Percentiles rank a stretch among this genome's conserved stretches.
Conservation (phyloP, 2,329 filamentous ascomycete species). For the Blastomyces emzantsi region DNA sequence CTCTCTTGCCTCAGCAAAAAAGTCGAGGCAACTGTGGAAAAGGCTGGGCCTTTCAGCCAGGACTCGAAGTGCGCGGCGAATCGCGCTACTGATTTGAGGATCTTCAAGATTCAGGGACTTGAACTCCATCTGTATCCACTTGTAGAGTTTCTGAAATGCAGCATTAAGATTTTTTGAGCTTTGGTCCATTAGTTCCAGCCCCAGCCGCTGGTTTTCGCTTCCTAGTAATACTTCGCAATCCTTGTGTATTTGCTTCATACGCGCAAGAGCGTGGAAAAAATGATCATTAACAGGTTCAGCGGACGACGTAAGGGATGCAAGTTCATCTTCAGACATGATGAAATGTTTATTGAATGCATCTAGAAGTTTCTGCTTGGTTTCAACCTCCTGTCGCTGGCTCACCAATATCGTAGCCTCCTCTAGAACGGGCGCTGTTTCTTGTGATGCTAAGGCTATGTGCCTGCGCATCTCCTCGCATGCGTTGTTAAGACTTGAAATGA, state of each 20-base stretch:
- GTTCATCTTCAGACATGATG: conserved; percentile 70
- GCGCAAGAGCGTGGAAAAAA: conserved; percentile 69
- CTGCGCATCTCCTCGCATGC: conserved; percentile 72
- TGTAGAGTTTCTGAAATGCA: conserved; percentile 90
- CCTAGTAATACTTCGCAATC: conserved; percentile 86
- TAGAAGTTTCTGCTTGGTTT: conserved; percentile 71
- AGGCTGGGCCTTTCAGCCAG: conserved; percentile 81
- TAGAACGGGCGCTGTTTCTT: conserved; percentile 63
- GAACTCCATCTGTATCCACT: conserved; percentile 91
- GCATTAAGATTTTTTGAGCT: conserved; percentile 77
- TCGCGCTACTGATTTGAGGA: conserved; percentile 77
- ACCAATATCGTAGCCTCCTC: conserved; percentile 68
- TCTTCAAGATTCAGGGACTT: conserved; percentile 89
- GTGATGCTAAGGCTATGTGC: conserved; percentile 65
- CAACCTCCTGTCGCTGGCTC: conserved; percentile 61
- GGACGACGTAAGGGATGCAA: conserved; percentile 63
- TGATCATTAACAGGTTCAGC: conserved; percentile 74
- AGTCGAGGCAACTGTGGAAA: conserved; percentile 89
- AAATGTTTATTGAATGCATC: conserved; percentile 74
- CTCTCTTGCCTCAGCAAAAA: conserved; percentile 84
- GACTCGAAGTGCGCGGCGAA: conserved; percentile 73
- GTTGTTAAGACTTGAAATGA: conserved; percentile 67
- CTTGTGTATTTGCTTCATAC: conserved; percentile 76
- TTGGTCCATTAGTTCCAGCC: conserved; percentile 84
- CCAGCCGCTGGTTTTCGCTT: conserved; percentile 79